Evolutionary conservation across 1,139 yeast species (phyloP), one percentile per base, ranked within the genome.

Genomic region (Kodamaea fungicola): DNA sequence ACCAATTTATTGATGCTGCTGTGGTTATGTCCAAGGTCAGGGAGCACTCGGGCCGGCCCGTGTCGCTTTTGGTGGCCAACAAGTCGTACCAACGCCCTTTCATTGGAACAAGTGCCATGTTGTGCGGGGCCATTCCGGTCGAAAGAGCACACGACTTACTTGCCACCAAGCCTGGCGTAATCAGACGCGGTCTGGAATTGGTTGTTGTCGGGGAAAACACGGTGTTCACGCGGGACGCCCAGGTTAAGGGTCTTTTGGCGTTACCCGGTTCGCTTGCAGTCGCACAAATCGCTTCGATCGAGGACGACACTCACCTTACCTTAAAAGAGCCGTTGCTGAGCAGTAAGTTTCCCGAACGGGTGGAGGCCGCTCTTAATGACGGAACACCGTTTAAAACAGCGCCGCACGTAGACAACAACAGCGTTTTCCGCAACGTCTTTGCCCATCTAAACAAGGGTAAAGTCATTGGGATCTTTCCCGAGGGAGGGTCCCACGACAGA

Each of bases 401-500:
- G 2, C 76, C 79, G 5, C 81, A 79, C 54, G 68, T 83, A 29
- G 85, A 83, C 47, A 82, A 80, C 48, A 71, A 76, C 37, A 51
- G 54, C 9, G 76, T 81, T 7, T 83, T 82, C 58, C 75, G 78
- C 40, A 67, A 71, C 44, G 90, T 83, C 5, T 83, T 81, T 50
- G 69, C 73, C 38, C 82, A 79, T 47, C 64, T 83, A 46, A 76
- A 78, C 41, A 53, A 59, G 1, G 77, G 79, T 7, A 76, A 78
- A 23, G 71, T 78, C 12, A 67, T 83, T 38, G 87, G 86, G 1
- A 80, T 83, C 34, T 83, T 83, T 48, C 89, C 90, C 1, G 92
- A 73, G 62, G 66, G 97, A 36, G 97, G 97, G 0, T 86, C 96
- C 12, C 98, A 92, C 52, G 98, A 92, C 58, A 73, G 97, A 44